Conservation (phyloP, 2,329 filamentous ascomycete species). For the Didymella glomerata region DNA sequence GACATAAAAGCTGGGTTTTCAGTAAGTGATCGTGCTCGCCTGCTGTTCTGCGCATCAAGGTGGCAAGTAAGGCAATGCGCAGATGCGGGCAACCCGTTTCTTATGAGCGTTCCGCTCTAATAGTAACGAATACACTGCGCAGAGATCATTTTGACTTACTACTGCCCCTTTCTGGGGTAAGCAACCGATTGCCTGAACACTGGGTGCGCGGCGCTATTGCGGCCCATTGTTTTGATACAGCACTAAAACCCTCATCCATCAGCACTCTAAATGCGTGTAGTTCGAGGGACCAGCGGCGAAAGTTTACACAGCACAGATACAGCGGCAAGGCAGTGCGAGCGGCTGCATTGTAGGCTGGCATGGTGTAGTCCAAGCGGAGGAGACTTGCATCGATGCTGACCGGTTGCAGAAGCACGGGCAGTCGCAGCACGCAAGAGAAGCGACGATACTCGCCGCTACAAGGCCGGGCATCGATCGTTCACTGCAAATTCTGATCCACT, state of each 20-base stretch:
- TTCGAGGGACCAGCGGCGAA: background rate
- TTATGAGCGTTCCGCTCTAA: background rate
- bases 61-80: background rate
- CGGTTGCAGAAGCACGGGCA: background rate
- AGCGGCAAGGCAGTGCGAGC: background rate
- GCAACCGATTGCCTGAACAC: background rate
- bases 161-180: background rate
- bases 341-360: background rate
- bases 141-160: background rate
- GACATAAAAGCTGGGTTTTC: background rate
- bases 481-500: background rate
- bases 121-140: background rate
- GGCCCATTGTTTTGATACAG: background rate
- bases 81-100: background rate
- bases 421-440: background rate
- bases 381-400: background rate
- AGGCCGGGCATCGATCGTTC: background rate
- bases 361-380: background rate
- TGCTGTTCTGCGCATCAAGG: background rate
- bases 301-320: background rate
- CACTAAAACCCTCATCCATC: background rate
- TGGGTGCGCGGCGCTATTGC: background rate
- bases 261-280: background rate
- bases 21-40: background rate
- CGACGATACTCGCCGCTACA: background rate